Base-by-base conservation (phyloP, 805 yeast genomes). In the Nakazawaea ishiwadae region DNA sequence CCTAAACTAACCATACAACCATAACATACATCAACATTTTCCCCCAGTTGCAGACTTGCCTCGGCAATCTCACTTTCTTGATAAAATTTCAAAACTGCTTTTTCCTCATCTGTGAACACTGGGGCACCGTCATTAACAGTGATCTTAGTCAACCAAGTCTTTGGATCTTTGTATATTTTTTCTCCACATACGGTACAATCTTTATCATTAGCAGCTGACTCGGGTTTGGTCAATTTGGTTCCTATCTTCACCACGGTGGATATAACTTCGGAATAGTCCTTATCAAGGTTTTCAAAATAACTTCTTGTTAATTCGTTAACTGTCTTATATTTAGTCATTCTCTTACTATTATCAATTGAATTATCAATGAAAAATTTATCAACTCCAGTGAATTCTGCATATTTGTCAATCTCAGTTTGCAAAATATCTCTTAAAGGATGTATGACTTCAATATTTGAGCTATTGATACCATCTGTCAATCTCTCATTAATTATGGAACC, bases 231-330 rank as follows among this genome's bases (percentile, higher is more conserved):
- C 34, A 90, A 62, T 56, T 91, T 89, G 36, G 81, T 81, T 4
- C 93, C 96, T 0, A 96, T 89, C 49, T 86, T 81, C 11, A 89
- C 89, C 16, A 91, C 97, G 0, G 98, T 90, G 0, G 96, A 84
- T 3, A 90, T 89, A 2, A 91, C 85, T 43, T 91, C 86, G 0
- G 96, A 89, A 55, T 89, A 89, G 12, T 80, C 89, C 5, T 71
- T 70, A 53, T 87, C 96, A 18, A 90, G 77, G 26, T 71, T 69
- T 23, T 66, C 71, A 51, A 87, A 87, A 59, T 91, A 91, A 37
- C 79, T 74, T 20, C 77, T 67, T 1, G 89, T 80, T 37, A 91
- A 69, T 53, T 87, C 95, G 51, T 85, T 82, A 15, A 91, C 81
- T 2, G 96, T 84, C 71, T 82, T 84, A 50, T 81, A 79, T 55